Evolutionary conservation across 495 filamentous ascomycete species (phyloP).

Genomic region (Sporormia fimetaria): DNA sequence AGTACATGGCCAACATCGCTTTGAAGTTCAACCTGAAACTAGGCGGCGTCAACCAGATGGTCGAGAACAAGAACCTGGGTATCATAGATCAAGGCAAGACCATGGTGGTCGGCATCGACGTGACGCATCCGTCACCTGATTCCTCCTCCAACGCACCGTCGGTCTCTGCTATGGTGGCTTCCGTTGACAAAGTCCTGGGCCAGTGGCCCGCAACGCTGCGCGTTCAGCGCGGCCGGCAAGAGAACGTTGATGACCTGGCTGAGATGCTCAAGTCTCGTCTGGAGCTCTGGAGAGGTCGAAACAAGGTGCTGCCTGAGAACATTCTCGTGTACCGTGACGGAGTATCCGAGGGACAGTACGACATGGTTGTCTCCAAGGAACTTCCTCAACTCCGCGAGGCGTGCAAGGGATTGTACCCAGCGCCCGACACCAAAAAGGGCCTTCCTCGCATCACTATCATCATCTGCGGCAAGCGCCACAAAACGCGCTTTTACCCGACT

Average conservation of each 20-base stretch:
- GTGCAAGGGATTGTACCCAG: slow-evolving; percentile 44
- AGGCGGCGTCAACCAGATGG: slow-evolving; percentile 61
- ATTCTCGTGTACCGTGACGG: slow-evolving; percentile 85
- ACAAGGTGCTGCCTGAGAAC: slow-evolving; percentile 46
- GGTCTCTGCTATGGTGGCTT: slow-evolving; percentile 64
- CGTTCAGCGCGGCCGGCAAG: slow-evolving; percentile 42
- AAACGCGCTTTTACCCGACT: slow-evolving; percentile 71
- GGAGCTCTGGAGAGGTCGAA: slow-evolving; percentile 46
- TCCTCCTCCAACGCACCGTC: slow-evolving; percentile 49
- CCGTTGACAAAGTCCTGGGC: slow-evolving; percentile 45
- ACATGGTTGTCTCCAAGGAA: slow-evolving; percentile 44
- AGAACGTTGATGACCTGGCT: slow-evolving; percentile 47
- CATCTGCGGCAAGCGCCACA: slow-evolving; percentile 73
- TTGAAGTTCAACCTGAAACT: slow-evolving; percentile 84
- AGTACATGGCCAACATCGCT: slow-evolving; percentile 61
- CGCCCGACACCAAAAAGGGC: slow-evolving; percentile 29
- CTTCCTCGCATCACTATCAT: slow-evolving; percentile 48
- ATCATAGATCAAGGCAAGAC: slow-evolving; percentile 43
- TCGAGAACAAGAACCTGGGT: slow-evolving; percentile 42
- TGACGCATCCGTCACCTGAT: slow-evolving; percentile 74
- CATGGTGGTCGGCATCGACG: slow-evolving; percentile 80
- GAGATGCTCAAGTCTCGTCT: slow-evolving; percentile 50
- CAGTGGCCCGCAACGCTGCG: slow-evolving; percentile 60
- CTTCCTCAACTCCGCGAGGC: slow-evolving; percentile 48
- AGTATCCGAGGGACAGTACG: slow-evolving; percentile 75